phyloP scores from a whole-genome alignment of 176 grass and related monocot species.

The Sorghum bicolor region DNA sequence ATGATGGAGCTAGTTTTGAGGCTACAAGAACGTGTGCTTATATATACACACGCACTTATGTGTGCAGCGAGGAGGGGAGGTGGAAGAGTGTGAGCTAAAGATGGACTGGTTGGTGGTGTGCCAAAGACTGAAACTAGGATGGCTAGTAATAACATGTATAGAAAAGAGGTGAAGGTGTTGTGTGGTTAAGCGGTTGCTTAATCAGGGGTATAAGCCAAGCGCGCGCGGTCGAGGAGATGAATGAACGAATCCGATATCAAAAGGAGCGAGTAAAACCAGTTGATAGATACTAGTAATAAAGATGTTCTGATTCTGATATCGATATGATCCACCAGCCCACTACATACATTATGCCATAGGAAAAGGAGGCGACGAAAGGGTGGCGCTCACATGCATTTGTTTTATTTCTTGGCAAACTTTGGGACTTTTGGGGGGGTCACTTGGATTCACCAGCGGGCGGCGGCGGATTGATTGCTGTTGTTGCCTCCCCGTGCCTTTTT shows the following conservation, averaged over 20 bases:
- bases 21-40: background rate
- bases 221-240: background rate
- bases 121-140: background rate
- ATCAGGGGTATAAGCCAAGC: background rate
- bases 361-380: background rate
- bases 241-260: background rate
- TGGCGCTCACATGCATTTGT: slow-evolving; percentile 48
- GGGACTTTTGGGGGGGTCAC: background rate
- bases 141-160: background rate
- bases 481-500: background rate
- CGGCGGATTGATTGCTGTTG: background rate
- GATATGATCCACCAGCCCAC: background rate
- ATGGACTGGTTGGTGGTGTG: slow-evolving; percentile 16
- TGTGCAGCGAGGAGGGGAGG: background rate
- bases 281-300: background rate
- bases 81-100: slow-evolving; percentile 42
- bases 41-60: background rate
- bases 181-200: slow-evolving; percentile 51
- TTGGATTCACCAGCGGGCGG: background rate
- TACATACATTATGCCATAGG: background rate
- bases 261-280: background rate
- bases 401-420: slow-evolving; percentile 36
- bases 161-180: slow-evolving; percentile 11
- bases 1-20: slow-evolving; percentile 1
- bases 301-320: background rate